These are phyloP conservation scores for Litchi chinensis DNA, from an alignment of 345 rosid genomes.

Conservation along the genomic window DNA sequence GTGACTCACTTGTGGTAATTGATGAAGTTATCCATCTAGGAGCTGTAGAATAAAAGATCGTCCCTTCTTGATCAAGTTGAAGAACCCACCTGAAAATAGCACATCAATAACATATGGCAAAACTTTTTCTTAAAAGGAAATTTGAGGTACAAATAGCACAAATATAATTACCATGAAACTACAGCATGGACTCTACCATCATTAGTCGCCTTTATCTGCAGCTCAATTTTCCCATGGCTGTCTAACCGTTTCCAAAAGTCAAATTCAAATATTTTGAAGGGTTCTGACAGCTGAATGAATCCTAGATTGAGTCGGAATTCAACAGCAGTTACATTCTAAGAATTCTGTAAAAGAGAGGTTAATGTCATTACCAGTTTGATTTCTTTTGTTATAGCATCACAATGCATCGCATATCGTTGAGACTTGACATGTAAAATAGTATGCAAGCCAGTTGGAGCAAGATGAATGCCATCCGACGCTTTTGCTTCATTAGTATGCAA, in stretches of 20 bases:
- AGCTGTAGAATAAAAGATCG: conserved; percentile 84
- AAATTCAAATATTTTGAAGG: conserved; percentile 85
- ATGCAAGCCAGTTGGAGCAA: conserved; percentile 65
- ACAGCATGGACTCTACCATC: conserved; percentile 81
- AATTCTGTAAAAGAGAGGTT: conserved; percentile 11
- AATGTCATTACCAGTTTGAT: conserved; percentile 64
- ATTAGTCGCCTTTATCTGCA: conserved; percentile 52
- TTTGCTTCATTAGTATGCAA: conserved; percentile 54
- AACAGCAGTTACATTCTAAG: conserved; percentile 30
- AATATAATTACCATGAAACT: conserved; percentile 67
- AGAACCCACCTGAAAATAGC: conserved; percentile 75
- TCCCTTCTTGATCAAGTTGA: conserved; percentile 88
- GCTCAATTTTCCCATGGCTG: conserved; percentile 57
- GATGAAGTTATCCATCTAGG: conserved; percentile 75
- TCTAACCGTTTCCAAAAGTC: conserved; percentile 93
- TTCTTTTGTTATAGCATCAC: conserved; percentile 70
- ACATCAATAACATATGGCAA: neutral
- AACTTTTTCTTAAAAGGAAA: neutral
- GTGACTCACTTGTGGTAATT: conserved; percentile 45
- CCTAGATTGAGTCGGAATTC: conserved; percentile 44
- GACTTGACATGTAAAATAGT: conserved; percentile 49
- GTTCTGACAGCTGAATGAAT: conserved; percentile 85
- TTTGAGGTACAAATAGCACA: conserved; percentile 1
- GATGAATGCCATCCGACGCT: conserved; percentile 56
- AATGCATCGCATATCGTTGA: conserved; percentile 80